A percentile compares a stretch with the other conserved stretches of the same genome.
phyloP scores from a whole-genome alignment of 2,329 filamentous ascomycete species.

The Capronia epimyces region DNA sequence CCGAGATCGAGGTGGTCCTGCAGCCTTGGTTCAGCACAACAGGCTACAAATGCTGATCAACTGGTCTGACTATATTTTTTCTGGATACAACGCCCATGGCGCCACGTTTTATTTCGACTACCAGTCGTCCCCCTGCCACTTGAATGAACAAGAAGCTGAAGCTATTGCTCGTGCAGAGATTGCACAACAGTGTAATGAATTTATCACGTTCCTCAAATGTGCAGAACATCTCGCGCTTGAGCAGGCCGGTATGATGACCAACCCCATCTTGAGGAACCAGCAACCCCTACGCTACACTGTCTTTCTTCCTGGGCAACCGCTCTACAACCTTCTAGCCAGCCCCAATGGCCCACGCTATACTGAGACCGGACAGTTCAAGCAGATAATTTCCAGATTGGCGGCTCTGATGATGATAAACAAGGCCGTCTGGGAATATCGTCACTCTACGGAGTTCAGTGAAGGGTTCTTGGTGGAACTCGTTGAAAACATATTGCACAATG shows the following conservation, averaged over 20 bases:
- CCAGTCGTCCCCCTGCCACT: slow-evolving; percentile 21
- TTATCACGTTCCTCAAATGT: slow-evolving; percentile 37
- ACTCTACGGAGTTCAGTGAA: slow-evolving; percentile 30
- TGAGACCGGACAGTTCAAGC: slow-evolving; percentile 36
- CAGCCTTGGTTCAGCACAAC: slow-evolving; percentile 35
- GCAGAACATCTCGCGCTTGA: slow-evolving; percentile 36
- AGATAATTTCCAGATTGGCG: slow-evolving; percentile 36
- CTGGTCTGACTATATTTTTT: slow-evolving; percentile 41
- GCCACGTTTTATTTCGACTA: slow-evolving; percentile 36
- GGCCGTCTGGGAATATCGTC: slow-evolving; percentile 39
- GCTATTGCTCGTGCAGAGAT: slow-evolving; percentile 33
- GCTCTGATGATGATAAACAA: slow-evolving; percentile 37
- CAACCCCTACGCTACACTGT: slow-evolving; percentile 30
- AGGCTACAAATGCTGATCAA: slow-evolving; percentile 39
- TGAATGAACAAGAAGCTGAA: slow-evolving; percentile 8
- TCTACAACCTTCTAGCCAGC: slow-evolving; percentile 34
- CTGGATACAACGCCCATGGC: slow-evolving; percentile 36
- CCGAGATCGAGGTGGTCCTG: slow-evolving; percentile 35
- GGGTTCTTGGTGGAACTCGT: slow-evolving; percentile 35
- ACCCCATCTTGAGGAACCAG: slow-evolving; percentile 20
- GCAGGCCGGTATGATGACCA: slow-evolving; percentile 25
- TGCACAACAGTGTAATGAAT: slow-evolving; percentile 35
- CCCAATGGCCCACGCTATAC: slow-evolving; percentile 35
- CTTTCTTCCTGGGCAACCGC: slow-evolving; percentile 32
- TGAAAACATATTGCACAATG: slow-evolving; percentile 33